Evolutionary conservation across 202 grass and related monocot genomes (phyloP).

Genomic region (Zizania palustris): DNA sequence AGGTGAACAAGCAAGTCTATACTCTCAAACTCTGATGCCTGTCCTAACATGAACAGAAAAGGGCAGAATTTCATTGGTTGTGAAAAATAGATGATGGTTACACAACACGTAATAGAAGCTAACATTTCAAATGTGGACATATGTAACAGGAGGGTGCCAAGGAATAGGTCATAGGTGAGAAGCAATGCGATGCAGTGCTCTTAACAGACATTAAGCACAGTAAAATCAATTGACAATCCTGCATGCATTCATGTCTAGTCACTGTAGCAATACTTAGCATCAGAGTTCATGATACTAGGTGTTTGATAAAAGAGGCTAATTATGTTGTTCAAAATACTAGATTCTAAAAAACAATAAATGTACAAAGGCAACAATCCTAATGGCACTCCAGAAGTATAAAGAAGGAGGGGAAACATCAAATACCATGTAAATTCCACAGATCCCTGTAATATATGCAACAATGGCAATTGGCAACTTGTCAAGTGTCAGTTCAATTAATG

Average conservation of each 20-base stretch:
- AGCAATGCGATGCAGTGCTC: background rate
- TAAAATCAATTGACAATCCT: slow-evolving; percentile 6
- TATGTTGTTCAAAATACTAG: background rate
- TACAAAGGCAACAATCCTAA: background rate
- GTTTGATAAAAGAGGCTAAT: background rate
- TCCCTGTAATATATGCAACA: background rate
- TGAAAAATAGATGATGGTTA: slow-evolving; percentile 29
- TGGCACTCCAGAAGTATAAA: background rate
- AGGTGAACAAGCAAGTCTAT: slow-evolving; percentile 9
- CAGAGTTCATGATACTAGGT: slow-evolving; percentile 4
- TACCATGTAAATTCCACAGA: background rate
- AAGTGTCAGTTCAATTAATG: background rate
- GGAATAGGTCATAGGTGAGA: background rate
- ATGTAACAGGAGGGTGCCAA: slow-evolving; percentile 6
- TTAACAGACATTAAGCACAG: slow-evolving; percentile 3
- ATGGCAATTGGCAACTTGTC: background rate
- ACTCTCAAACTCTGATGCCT: slow-evolving; percentile 7
- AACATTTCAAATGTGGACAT: slow-evolving; percentile 19
- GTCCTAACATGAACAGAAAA: slow-evolving; percentile 29
- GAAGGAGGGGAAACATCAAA: background rate
- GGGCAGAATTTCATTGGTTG: background rate
- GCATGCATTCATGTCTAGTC: background rate
- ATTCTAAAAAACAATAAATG: slow-evolving; percentile 15
- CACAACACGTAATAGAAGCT: slow-evolving; percentile 24
- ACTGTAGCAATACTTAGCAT: background rate